Evolutionary conservation across 345 rosid species (phyloP).

Genomic region (Camelina hispida): DNA sequence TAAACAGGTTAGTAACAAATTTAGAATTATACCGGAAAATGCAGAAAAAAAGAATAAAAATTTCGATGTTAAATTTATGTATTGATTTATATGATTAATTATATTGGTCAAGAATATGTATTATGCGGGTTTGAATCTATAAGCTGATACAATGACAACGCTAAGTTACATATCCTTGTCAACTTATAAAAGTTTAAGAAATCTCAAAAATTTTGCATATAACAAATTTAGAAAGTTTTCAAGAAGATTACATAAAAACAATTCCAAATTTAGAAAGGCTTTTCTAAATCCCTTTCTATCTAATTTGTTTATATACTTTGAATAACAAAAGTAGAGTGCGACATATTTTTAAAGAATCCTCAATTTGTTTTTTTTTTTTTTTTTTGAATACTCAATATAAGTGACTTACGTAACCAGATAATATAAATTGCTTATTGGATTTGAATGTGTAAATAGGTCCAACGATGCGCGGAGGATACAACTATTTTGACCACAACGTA

Average conservation of each 20-base stretch:
- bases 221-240: not conserved
- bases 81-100: not conserved
- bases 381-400: not conserved
- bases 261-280: not conserved
- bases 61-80: not conserved
- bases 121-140: too few species aligned
- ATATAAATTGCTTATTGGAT: not conserved
- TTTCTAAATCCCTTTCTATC: not conserved
- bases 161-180: not conserved
- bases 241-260: not conserved
- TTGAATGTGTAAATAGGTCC: conserved; percentile 58
- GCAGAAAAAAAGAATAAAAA: too few species aligned
- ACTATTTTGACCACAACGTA: conserved; percentile 81
- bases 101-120: not conserved
- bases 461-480: conserved; percentile 87
- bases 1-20: conserved; percentile 55
- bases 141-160: not conserved
- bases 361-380: too few species aligned
- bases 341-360: not conserved
- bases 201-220: too few species aligned
- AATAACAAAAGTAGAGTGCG: not conserved
- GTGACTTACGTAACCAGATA: not conserved
- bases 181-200: too few species aligned
- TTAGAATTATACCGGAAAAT: not conserved
- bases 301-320: too few species aligned